These are phyloP conservation scores for Solanum tarapatanum DNA, from an alignment of 257 asterid species.

Conservation along the genomic window DNA sequence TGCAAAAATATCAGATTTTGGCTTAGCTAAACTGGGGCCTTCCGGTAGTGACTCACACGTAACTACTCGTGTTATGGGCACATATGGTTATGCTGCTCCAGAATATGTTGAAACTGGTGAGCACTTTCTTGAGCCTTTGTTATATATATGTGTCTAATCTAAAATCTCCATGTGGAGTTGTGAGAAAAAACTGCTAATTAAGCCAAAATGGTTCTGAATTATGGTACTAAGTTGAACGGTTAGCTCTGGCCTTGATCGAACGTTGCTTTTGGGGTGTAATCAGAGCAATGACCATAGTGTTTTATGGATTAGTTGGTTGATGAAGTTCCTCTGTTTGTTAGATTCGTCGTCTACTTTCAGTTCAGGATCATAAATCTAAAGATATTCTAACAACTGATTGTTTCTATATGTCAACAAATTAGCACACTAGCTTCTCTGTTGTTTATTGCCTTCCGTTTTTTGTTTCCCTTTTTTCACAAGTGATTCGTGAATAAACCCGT, in stretches of 20 bases:
- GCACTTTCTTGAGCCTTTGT: background rate
- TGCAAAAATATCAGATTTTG: conserved; percentile 44
- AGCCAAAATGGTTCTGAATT: background rate
- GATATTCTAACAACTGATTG: background rate
- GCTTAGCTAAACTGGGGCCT: conserved; percentile 41
- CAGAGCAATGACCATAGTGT: background rate
- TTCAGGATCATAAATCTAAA: background rate
- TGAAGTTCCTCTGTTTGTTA: background rate
- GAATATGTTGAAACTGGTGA: conserved; percentile 44
- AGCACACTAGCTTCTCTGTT: background rate
- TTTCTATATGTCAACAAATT: background rate
- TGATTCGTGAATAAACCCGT: background rate
- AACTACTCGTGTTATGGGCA: conserved; percentile 43
- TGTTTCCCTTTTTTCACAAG: background rate
- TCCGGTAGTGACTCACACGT: conserved; percentile 33
- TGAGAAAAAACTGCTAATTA: background rate
- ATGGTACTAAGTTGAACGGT: background rate
- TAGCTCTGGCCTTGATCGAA: background rate
- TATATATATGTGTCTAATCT: background rate
- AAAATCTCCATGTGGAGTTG: background rate
- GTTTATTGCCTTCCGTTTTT: background rate
- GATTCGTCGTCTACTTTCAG: background rate
- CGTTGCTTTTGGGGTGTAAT: background rate
- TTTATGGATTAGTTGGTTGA: background rate
- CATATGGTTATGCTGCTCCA: conserved; percentile 44